These are phyloP conservation scores for Russula dissimulans DNA, from an alignment of 768 basidiomycete species.

Conservation along the genomic window DNA sequence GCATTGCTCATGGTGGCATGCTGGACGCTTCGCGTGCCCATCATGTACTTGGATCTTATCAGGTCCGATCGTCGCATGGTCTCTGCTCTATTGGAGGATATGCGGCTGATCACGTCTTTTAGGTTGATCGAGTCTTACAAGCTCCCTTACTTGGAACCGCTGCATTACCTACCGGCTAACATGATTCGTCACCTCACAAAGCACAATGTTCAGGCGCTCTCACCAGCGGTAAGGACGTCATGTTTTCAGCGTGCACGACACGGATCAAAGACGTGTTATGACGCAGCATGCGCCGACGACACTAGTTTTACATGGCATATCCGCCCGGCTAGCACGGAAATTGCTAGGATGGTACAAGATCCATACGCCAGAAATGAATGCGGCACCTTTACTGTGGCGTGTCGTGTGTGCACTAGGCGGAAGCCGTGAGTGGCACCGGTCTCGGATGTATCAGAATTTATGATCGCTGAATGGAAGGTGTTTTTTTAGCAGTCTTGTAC, in stretches of 20 bases:
- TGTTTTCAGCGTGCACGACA: not conserved
- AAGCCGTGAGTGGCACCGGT: constrained; percentile 47
- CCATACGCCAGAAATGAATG: constrained; percentile 64
- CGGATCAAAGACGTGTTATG: not conserved
- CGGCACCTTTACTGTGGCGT: constrained; percentile 71
- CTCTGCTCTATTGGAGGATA: not conserved
- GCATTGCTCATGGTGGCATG: constrained; percentile 66
- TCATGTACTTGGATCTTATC: constrained; percentile 67
- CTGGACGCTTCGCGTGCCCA: constrained; percentile 72
- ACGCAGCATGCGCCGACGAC: constrained; percentile 52
- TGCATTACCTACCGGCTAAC: constrained; percentile 47
- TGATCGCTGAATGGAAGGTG: constrained; percentile 13
- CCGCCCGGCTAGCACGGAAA: constrained; percentile 52
- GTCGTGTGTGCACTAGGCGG: constrained; percentile 57
- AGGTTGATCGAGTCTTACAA: constrained; percentile 69
- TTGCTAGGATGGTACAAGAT: constrained; percentile 48
- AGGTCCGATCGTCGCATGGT: constrained; percentile 32
- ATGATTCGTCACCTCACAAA: constrained; percentile 68
- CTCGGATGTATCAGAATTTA: constrained; percentile 12
- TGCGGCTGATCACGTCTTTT: not conserved
- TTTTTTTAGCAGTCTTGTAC: constrained; percentile 51
- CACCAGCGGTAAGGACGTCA: constrained; percentile 50
- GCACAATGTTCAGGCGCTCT: constrained; percentile 54
- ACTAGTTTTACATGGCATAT: constrained; percentile 45
- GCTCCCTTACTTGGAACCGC: constrained; percentile 73